Evolutionary conservation across 495 filamentous ascomycete species (phyloP).

Genomic region (Clavariopsis aquatica): DNA sequence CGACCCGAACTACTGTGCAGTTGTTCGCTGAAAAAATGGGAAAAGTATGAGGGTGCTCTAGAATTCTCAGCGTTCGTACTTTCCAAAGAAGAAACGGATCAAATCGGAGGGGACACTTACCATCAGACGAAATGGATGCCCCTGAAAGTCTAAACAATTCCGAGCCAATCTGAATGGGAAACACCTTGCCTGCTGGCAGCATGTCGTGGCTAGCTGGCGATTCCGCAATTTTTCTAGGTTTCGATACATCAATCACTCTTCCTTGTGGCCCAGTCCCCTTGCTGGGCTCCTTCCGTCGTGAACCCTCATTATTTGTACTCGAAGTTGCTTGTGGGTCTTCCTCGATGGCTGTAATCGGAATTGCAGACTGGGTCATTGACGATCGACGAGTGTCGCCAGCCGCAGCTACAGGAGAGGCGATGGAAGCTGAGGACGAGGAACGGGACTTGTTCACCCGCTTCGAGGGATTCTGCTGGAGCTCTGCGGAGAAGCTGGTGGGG

Average conservation of each 20-base stretch:
- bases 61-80: constrained; percentile 50
- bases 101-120: constrained; percentile 57
- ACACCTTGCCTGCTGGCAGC: constrained; percentile 67
- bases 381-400: constrained; percentile 14
- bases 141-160: constrained; percentile 90
- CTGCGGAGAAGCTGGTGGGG: constrained; percentile 16
- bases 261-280: constrained; percentile 32
- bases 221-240: constrained; percentile 31
- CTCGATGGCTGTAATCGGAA: constrained; percentile 9
- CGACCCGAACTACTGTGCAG: constrained; percentile 61
- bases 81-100: not conserved
- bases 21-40: constrained; percentile 88
- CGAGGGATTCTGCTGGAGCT: constrained; percentile 22
- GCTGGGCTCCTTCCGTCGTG: constrained; percentile 29
- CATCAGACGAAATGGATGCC: constrained; percentile 93
- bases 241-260: constrained; percentile 33
- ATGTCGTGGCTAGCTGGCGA: constrained; percentile 18
- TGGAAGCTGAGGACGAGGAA: constrained; percentile 33
- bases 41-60: constrained; percentile 97
- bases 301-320: constrained; percentile 9
- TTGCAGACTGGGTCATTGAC: constrained; percentile 24
- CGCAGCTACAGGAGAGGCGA: constrained; percentile 27
- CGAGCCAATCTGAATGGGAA: constrained; percentile 91
- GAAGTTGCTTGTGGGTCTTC: not conserved
- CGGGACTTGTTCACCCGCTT: constrained; percentile 36